Conservation (phyloP, 1,284 basidiomycete genomes). For the Tylopilus sp. region DNA sequence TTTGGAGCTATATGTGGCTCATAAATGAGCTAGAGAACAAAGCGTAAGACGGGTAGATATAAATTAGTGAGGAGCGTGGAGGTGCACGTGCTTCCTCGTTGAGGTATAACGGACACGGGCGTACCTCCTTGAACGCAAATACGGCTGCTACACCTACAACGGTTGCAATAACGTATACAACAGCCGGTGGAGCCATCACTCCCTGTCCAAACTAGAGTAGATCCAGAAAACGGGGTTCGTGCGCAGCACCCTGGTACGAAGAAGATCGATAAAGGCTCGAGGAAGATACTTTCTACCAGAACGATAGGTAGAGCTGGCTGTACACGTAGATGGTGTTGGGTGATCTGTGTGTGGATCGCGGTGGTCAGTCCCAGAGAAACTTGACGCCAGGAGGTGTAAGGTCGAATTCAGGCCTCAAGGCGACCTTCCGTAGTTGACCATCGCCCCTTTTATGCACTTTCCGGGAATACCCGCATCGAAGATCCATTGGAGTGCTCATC, state of each 20-base stretch:
- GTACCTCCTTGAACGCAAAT: slow-evolving; percentile 55
- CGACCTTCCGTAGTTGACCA: slow-evolving; percentile 26
- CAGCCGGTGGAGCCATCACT: slow-evolving; percentile 41
- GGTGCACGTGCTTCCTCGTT: slow-evolving; percentile 32
- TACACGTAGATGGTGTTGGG: background rate
- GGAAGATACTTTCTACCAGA: slow-evolving; percentile 11
- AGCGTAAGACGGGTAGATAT: background rate
- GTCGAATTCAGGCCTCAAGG: slow-evolving; percentile 8
- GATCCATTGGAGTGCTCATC: no score
- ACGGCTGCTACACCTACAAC: slow-evolving; percentile 50
- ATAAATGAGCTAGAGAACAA: slow-evolving; percentile 57
- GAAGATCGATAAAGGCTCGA: background rate
- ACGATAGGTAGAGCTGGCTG: background rate
- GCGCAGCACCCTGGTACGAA: slow-evolving; percentile 26
- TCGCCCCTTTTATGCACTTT: slow-evolving; percentile 29
- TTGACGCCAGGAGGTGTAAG: slow-evolving; percentile 23
- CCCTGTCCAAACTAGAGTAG: slow-evolving; percentile 18
- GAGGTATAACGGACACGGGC: slow-evolving; percentile 16
- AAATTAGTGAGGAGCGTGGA: slow-evolving; percentile 22
- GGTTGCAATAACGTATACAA: slow-evolving; percentile 50
- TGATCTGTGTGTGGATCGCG: slow-evolving; percentile 10
- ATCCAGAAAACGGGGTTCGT: slow-evolving; percentile 17
- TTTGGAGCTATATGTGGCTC: slow-evolving; percentile 68
- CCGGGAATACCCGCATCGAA: slow-evolving; percentile 28
- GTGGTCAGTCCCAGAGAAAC: slow-evolving; percentile 14